Conservation (phyloP, 768 basidiomycete species). For the Gloeopeniophorella convolvens region DNA sequence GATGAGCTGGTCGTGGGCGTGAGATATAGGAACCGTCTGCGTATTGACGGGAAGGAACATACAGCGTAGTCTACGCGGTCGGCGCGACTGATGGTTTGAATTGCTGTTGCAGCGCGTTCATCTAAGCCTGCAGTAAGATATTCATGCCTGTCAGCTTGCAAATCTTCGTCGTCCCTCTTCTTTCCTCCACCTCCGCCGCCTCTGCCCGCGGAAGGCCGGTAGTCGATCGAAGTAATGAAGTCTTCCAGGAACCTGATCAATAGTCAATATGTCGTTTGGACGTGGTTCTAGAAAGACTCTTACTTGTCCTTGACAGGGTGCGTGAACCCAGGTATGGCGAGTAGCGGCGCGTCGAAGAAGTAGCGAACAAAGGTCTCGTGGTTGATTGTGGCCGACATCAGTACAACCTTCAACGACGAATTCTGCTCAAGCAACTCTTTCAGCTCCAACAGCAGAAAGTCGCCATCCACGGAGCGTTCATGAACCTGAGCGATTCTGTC, state of each 20-base stretch:
- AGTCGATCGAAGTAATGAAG: conserved; percentile 9
- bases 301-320: conserved; percentile 73
- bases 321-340: conserved; percentile 79
- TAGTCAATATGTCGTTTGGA: not conserved
- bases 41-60: not conserved
- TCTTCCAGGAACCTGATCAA: conserved; percentile 18
- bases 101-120: conserved; percentile 41
- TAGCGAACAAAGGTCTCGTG: conserved; percentile 79
- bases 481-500: conserved; percentile 52
- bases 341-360: conserved; percentile 71
- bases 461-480: conserved; percentile 86
- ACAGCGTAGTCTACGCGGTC: conserved; percentile 74
- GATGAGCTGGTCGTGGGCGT: conserved; percentile 9
- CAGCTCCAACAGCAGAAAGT: conserved; percentile 81
- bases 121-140: conserved; percentile 48
- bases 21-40: not conserved
- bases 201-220: conserved; percentile 6
- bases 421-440: conserved; percentile 65
- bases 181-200: too few relatives aligned
- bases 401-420: conserved; percentile 63
- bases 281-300: conserved; percentile 21
- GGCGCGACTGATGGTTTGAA: conserved; percentile 54
- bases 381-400: conserved; percentile 97
- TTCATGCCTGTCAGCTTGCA: conserved; percentile 27
- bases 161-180: conserved; percentile 14